Evolutionary conservation across 257 asterid genomes (phyloP), one percentile per base, ranked within the genome.

Genomic region (Solanum pennellii): DNA sequence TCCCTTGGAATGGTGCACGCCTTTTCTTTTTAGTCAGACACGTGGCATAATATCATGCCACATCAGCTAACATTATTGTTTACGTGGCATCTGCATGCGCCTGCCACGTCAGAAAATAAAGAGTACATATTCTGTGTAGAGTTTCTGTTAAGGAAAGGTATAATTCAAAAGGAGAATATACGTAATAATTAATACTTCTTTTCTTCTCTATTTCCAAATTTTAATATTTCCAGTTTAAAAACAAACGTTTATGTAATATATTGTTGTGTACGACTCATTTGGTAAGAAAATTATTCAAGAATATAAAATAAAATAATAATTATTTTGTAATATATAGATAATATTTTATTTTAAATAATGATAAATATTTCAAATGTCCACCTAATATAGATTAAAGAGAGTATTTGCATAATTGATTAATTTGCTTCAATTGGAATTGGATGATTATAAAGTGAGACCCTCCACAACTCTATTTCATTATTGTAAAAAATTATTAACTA

Each of bases 11-110:
- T 45, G 82, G 87, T 60, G 75, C 91, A 86, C 82, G 88, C 83
- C 90, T 56, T 56, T 56, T 56, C 62, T 56, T 56, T 56, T n/a
- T 52, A 56, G 3, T 3, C 3, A 1, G 31, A 83, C 92, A 92
- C 94, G 95, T 92, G 95, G 92, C 90, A 9, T 21, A 16, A 13
- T 12, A 69, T 16, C 33, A 35, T 69, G 86, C 75, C 59, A 29
- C 62, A 13, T 65, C 35, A 21, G 77, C 72, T 79, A 44, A 41
- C 6, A 72, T 84, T n/a, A 80, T 8, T 35, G 35, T 23, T 68
- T 31, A 12, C 44, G 86, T 89, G 91, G 85, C 87, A 20, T 79
- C 76, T 88, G 88, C 90, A 86, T 86, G 91, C 86, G 72, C 76
- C 15, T 23, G 90, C 87, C 91, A 82, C 88, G 90, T 87, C 9